Conservation (phyloP, 192 early-diverging fungal genomes). For the Coemansia brasiliensis region DNA sequence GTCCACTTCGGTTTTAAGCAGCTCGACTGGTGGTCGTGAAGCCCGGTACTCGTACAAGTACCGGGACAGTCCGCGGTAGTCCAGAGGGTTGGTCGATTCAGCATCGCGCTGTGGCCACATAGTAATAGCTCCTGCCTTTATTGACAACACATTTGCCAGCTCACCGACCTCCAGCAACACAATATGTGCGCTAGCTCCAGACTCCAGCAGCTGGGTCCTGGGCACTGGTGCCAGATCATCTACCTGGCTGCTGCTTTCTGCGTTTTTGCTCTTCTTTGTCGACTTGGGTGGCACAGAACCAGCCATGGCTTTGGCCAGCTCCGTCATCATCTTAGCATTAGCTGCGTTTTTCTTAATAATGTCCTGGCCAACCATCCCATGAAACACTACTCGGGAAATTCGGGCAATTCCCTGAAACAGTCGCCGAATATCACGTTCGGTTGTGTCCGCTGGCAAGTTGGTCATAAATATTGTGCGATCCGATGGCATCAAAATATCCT, state of each 20-base stretch:
- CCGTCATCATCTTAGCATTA: slow-evolving; percentile 33
- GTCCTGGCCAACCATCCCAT: slow-evolving; percentile 47
- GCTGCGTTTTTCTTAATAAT: slow-evolving; percentile 18
- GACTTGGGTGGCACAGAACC: slow-evolving; percentile 27
- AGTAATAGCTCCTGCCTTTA: slow-evolving; percentile 54
- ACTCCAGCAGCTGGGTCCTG: slow-evolving; percentile 47
- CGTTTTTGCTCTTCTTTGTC: slow-evolving; percentile 28
- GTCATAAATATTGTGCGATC: slow-evolving; percentile 66
- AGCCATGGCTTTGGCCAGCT: slow-evolving; percentile 35
- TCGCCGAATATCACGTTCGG: slow-evolving; percentile 62
- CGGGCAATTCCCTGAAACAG: slow-evolving; percentile 62
- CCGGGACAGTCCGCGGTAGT: slow-evolving; percentile 37
- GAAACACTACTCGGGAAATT: slow-evolving; percentile 59
- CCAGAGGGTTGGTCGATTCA: slow-evolving; percentile 27
- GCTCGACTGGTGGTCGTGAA: slow-evolving; percentile 36
- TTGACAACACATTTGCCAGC: slow-evolving; percentile 61
- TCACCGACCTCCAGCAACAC: slow-evolving; percentile 70
- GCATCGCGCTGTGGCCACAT: slow-evolving; percentile 47
- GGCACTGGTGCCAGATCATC: slow-evolving; percentile 21
- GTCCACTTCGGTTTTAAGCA: slow-evolving; percentile 68
- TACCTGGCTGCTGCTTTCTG: slow-evolving; percentile 17
- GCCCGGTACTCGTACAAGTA: slow-evolving; percentile 46
- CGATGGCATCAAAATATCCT: slow-evolving; percentile 55
- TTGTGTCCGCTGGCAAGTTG: slow-evolving; percentile 70
- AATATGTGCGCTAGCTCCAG: slow-evolving; percentile 66